These are phyloP conservation scores for Eucalyptus cloeziana DNA, from an alignment of 345 rosid species.

Conservation along the genomic window DNA sequence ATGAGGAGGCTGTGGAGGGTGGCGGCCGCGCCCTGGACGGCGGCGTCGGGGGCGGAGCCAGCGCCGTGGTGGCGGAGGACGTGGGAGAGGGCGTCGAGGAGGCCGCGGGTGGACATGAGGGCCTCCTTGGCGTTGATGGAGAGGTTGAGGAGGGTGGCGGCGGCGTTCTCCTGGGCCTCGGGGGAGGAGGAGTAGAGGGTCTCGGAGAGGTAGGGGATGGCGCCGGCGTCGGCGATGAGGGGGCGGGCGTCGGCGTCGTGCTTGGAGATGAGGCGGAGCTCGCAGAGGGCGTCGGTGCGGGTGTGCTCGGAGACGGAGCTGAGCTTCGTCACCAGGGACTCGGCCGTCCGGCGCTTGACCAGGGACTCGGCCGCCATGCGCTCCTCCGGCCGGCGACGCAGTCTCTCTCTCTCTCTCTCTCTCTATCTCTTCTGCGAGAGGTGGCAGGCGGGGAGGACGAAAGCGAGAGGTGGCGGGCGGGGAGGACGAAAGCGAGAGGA, in stretches of 20 bases:
- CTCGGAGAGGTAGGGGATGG: slow-evolving; percentile 75
- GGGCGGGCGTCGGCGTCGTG: slow-evolving; percentile 64
- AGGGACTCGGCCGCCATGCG: slow-evolving; percentile 28
- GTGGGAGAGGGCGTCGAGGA: slow-evolving; percentile 85
- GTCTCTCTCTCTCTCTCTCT: neutral
- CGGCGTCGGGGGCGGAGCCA: slow-evolving; percentile 36
- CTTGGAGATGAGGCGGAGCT: slow-evolving; percentile 68
- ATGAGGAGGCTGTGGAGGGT: slow-evolving; percentile 65
- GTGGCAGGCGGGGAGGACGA: neutral
- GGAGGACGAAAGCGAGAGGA: neutral
- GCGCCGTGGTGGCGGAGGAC: slow-evolving; percentile 53
- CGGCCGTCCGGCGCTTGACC: slow-evolving; percentile 51
- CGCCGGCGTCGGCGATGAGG: slow-evolving; percentile 63
- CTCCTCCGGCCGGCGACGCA: neutral
- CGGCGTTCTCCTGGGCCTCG: slow-evolving; percentile 68
- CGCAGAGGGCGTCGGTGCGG: slow-evolving; percentile 57
- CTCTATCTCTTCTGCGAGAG: neutral
- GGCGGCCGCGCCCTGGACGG: slow-evolving; percentile 83
- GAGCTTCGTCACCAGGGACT: slow-evolving; percentile 51
- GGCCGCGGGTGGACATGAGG: slow-evolving; percentile 74
- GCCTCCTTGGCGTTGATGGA: slow-evolving; percentile 61
- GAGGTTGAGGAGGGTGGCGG: slow-evolving; percentile 75
- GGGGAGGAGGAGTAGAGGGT: slow-evolving; percentile 61
- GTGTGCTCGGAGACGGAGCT: slow-evolving; percentile 78
- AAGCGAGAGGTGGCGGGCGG: neutral